Evolutionary conservation across 441 rosid genomes (phyloP).

Genomic region (Melastoma candidum): DNA sequence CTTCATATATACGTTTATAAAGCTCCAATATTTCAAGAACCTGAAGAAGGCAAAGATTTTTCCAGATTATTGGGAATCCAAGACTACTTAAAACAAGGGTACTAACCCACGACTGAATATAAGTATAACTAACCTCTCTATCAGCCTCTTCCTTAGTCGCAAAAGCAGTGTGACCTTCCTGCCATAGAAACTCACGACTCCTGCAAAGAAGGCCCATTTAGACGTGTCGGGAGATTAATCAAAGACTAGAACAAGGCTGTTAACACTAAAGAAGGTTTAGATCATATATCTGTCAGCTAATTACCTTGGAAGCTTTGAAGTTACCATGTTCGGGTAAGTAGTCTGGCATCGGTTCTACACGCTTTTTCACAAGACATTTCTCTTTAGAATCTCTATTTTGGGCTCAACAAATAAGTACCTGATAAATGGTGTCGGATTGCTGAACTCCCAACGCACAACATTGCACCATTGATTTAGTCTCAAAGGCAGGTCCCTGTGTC

Average conservation of each 20-base stretch:
- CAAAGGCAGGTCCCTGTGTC: constrained; percentile 95
- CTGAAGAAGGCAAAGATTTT: constrained; percentile 26
- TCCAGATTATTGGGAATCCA: not conserved
- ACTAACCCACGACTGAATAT: not conserved
- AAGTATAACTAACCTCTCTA: constrained; percentile 45
- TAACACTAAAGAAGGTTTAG: too few species aligned
- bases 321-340: not conserved
- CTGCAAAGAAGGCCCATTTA: constrained; percentile 27
- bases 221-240: too few species aligned
- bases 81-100: not conserved
- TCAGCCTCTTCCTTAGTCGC: constrained; percentile 93
- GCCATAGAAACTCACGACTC: constrained; percentile 99
- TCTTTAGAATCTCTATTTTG: too few species aligned
- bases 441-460: constrained; percentile 99
- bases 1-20: constrained; percentile 83
- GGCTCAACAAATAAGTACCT: constrained; percentile 33
- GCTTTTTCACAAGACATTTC: too few species aligned
- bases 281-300: too few species aligned
- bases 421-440: constrained; percentile 98
- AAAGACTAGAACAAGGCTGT: too few species aligned
- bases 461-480: constrained; percentile 99
- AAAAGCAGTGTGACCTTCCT: constrained; percentile 98
- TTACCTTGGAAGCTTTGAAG: too few species aligned
- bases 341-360: too few species aligned
- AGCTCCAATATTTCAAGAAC: constrained; percentile 91